Base-by-base conservation (phyloP, 2,329 filamentous ascomycete species). In the Alternaria atra region DNA sequence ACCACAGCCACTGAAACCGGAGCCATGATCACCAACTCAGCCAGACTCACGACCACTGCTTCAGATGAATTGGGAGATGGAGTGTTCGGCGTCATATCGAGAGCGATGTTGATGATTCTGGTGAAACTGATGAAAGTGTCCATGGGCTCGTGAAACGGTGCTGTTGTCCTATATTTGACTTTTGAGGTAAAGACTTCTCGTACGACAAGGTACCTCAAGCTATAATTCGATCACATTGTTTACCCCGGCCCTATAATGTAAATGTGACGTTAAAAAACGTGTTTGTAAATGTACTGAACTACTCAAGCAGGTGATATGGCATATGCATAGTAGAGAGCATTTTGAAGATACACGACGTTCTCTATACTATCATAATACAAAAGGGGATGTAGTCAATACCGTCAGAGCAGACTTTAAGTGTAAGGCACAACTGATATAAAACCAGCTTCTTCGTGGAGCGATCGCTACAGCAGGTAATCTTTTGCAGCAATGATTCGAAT, bases 281-380 rank as follows among this genome's bases (percentile, higher is more conserved):
- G 17, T 5, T 40, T 40, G 8, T 6, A 20, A 40, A 9, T 23
- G 1, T 5, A 23, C 2, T 23, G 17, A 1, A 0, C 20, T 40
- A 17, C 0, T 2, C 10, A 40, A 17, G 9, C 3, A 3, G 37
- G 37, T 23, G 17, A 40, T 23, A 17, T 17, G 0, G n/a, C 17
- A 17, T 20, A 0, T 9, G 8, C n/a, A 40, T 9, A 17, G 17
- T 12, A 20, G 2, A 40, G 5, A 4, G 9, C 7, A 40, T 6
- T 0, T 0, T 40, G 37, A 5, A 0, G 0, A 4, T 13, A 8
- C 13, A 1, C 37, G 9, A 0, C 8, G 9, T 39, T 13, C n/a
- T 12, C 10, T 23, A 0, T 10, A 12, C 23, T 13, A 6, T 23
- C n/a, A 20, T 1, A 20, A 8, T 0, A 39, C 37, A 20, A 39